These are phyloP conservation scores for Aspergillus udagawae DNA, from an alignment of 2,329 filamentous ascomycete species.

Conservation along the genomic window DNA sequence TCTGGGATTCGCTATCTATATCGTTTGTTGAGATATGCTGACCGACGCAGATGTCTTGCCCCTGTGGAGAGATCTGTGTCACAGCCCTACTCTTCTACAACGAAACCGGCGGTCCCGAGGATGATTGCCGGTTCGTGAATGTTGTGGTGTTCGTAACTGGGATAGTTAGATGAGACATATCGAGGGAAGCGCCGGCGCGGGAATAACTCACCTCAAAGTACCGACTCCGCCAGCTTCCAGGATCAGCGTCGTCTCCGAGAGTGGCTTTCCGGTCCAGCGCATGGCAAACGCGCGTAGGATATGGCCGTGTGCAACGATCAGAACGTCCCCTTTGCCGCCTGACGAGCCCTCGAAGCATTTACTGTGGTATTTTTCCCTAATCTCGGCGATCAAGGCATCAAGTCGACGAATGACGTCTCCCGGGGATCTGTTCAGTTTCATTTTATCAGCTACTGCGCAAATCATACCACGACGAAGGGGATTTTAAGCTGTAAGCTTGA, in stretches of 20 bases:
- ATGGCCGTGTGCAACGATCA: slow-evolving; percentile 86
- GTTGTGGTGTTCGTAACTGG: slow-evolving; percentile 73
- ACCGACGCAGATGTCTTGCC: not conserved
- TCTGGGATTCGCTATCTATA: not conserved
- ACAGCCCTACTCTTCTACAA: slow-evolving; percentile 30
- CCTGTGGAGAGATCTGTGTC: not conserved
- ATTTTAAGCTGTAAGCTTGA: not conserved
- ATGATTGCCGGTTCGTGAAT: slow-evolving; percentile 76
- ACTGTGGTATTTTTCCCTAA: slow-evolving; percentile 63
- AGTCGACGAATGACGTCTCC: slow-evolving; percentile 68
- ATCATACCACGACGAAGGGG: not conserved
- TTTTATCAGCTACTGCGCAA: not conserved
- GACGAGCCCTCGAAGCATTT: slow-evolving; percentile 56
- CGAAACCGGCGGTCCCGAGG: slow-evolving; percentile 65
- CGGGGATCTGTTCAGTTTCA: slow-evolving; percentile 52
- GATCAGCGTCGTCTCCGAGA: slow-evolving; percentile 73
- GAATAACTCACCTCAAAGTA: slow-evolving; percentile 60
- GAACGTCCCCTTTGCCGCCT: slow-evolving; percentile 57
- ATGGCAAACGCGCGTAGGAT: slow-evolving; percentile 84
- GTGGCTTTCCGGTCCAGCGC: slow-evolving; percentile 71
- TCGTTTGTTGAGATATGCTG: not conserved
- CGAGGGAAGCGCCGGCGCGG: not conserved
- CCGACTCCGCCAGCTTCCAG: slow-evolving; percentile 87
- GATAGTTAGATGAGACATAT: not conserved
- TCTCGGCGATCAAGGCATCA: slow-evolving; percentile 71